Evolutionary conservation across 176 grass and related monocot species (phyloP).

Genomic region (Lolium perenne): DNA sequence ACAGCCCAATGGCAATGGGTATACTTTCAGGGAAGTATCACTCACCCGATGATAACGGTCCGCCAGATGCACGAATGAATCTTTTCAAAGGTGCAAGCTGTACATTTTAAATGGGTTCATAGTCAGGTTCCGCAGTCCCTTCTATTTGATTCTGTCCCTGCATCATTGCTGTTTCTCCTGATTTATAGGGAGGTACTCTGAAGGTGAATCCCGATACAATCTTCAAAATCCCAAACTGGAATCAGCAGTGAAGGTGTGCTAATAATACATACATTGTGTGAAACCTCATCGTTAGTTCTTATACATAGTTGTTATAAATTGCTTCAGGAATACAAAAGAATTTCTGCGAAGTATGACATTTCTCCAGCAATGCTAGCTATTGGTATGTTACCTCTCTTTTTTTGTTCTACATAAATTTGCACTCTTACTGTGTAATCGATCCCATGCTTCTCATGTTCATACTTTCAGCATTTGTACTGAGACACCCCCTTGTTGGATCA

Average conservation of each 20-base stretch:
- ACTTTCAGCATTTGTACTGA: conserved; percentile 64
- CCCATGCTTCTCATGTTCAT: conserved; percentile 16
- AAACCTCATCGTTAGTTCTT: background rate
- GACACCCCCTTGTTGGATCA: conserved; percentile 72
- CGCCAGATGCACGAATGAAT: conserved; percentile 81
- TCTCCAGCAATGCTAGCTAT: conserved; percentile 73
- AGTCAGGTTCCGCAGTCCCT: background rate
- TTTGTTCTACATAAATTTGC: background rate
- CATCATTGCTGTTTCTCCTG: conserved; percentile 19
- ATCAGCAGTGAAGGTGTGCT: conserved; percentile 62
- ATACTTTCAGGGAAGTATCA: conserved; percentile 95
- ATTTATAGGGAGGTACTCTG: conserved; percentile 77
- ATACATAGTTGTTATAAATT: conserved; percentile 38
- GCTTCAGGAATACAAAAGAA: conserved; percentile 69
- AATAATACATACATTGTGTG: background rate
- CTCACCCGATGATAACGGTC: conserved; percentile 37
- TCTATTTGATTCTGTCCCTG: background rate
- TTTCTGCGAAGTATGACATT: conserved; percentile 63
- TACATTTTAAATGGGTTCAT: background rate
- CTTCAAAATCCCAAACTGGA: conserved; percentile 63
- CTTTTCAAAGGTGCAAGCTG: conserved; percentile 73
- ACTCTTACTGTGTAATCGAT: background rate
- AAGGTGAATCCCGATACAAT: conserved; percentile 93
- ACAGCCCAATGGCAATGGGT: conserved; percentile 97
- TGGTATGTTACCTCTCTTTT: conserved; percentile 46